A percentile compares a stretch with the other conserved stretches of the same genome.
These are phyloP conservation scores for Russula foetens DNA, from an alignment of 768 basidiomycete species.

Conservation along the genomic window DNA sequence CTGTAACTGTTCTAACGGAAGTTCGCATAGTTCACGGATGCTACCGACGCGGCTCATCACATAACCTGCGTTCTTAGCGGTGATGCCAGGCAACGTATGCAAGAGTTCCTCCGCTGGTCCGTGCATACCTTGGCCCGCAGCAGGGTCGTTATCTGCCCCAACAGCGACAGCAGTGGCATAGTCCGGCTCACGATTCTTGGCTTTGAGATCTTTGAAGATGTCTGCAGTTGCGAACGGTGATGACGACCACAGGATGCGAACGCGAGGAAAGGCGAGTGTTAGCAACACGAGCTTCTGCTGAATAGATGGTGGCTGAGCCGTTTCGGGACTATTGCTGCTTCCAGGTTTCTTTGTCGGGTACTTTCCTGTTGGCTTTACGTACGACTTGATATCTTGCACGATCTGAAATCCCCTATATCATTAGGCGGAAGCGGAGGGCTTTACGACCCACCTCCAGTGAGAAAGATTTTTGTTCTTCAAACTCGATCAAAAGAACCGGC, in stretches of 20 bases:
- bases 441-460: conserved; percentile 61
- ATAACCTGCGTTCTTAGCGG: conserved; percentile 74
- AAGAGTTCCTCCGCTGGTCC: conserved; percentile 76
- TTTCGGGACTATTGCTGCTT: conserved; percentile 22
- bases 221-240: conserved; percentile 88
- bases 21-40: conserved; percentile 64
- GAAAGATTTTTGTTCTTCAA: conserved; percentile 95
- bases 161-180: conserved; percentile 63
- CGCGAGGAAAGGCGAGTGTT: conserved; percentile 80
- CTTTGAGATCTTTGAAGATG: conserved; percentile 89
- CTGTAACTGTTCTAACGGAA: conserved; percentile 55
- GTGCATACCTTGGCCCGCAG: conserved; percentile 61
- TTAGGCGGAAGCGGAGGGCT: neutral
- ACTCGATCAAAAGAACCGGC: conserved; percentile 90
- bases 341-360: conserved; percentile 47
- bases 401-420: conserved; percentile 32
- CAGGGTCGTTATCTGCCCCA: conserved; percentile 71
- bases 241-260: conserved; percentile 96
- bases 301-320: conserved; percentile 44
- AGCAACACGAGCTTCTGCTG: conserved; percentile 93
- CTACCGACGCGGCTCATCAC: conserved; percentile 77
- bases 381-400: conserved; percentile 58
- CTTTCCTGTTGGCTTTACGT: conserved; percentile 50
- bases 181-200: conserved; percentile 73
- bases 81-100: conserved; percentile 75